phyloP scores from a whole-genome alignment of 2,329 filamentous ascomycete species.

The Penicillium sp. region DNA sequence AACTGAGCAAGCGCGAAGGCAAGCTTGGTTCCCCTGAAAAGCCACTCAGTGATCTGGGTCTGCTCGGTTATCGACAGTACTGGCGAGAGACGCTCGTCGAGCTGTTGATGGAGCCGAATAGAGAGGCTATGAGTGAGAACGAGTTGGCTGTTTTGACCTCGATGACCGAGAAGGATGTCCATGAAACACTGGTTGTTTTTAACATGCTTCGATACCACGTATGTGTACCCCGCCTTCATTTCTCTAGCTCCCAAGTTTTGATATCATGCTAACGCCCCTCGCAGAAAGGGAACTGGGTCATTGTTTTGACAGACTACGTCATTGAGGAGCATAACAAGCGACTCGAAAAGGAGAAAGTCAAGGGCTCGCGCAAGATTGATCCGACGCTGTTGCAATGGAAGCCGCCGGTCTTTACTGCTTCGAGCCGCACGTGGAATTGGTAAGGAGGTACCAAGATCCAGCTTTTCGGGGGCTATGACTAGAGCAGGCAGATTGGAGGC shows the following conservation, averaged over 20 bases:
- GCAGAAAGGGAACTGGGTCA: slow-evolving; percentile 89
- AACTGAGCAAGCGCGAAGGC: slow-evolving; percentile 90
- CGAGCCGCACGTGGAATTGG: slow-evolving; percentile 94
- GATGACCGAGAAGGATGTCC: slow-evolving; percentile 97
- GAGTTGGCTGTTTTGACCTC: slow-evolving; percentile 76
- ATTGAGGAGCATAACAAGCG: slow-evolving; percentile 70
- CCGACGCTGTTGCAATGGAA: slow-evolving; percentile 87
- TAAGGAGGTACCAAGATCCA: slow-evolving; percentile 43
- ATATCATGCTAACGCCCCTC: slow-evolving; percentile 19
- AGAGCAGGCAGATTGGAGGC: not conserved
- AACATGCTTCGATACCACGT: slow-evolving; percentile 92
- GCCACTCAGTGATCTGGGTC: slow-evolving; percentile 87
- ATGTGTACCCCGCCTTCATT: slow-evolving; percentile 29
- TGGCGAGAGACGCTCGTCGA: slow-evolving; percentile 97
- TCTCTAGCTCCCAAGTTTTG: not conserved
- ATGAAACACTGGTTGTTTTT: slow-evolving; percentile 90
- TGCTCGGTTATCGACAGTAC: slow-evolving; percentile 93
- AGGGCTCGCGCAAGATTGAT: slow-evolving; percentile 75
- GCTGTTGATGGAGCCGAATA: slow-evolving; percentile 73
- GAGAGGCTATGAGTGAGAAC: slow-evolving; percentile 75
- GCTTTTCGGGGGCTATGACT: not conserved
- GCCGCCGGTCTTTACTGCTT: slow-evolving; percentile 90
- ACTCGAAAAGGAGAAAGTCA: slow-evolving; percentile 78
- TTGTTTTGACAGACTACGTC: slow-evolving; percentile 85
- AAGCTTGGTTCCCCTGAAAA: slow-evolving; percentile 97